Percentiles rank a stretch among this genome's conserved stretches.
phyloP scores from a whole-genome alignment of 2,329 filamentous ascomycete genomes.

The Stagonosporopsis vannaccii region DNA sequence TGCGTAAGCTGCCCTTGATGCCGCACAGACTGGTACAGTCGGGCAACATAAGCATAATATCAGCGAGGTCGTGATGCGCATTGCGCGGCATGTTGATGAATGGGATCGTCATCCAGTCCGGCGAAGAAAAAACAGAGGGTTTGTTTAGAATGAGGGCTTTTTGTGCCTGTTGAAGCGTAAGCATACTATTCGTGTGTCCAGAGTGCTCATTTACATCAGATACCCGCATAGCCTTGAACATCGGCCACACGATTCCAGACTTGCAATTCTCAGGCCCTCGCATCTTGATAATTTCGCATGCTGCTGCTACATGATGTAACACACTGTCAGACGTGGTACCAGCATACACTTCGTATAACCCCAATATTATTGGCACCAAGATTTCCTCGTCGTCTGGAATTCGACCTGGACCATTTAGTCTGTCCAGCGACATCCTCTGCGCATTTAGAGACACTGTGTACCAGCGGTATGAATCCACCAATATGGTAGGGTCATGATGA shows the following conservation, averaged over 20 bases:
- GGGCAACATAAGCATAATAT: conserved; percentile 40
- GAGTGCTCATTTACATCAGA: conserved; percentile 34
- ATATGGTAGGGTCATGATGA: conserved; percentile 37
- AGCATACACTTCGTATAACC: conserved; percentile 41
- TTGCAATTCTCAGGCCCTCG: conserved; percentile 39
- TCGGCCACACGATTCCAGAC: conserved; percentile 28
- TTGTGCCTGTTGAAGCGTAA: conserved; percentile 31
- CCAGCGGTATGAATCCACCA: conserved; percentile 44
- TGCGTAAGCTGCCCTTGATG: conserved; percentile 27
- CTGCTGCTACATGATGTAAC: conserved; percentile 39
- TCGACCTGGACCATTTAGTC: conserved; percentile 15
- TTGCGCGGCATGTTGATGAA: conserved; percentile 33
- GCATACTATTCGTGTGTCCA: background rate
- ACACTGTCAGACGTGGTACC: conserved; percentile 39
- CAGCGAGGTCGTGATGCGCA: conserved; percentile 34
- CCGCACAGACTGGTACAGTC: conserved; percentile 26
- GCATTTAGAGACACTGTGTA: conserved; percentile 39
- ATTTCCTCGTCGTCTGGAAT: conserved; percentile 42
- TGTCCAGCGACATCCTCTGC: conserved; percentile 34
- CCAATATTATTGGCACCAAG: conserved; percentile 39
- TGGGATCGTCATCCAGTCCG: conserved; percentile 42
- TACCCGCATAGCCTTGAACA: conserved; percentile 41
- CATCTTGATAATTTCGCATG: conserved; percentile 41
- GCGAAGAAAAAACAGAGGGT: conserved; percentile 35
- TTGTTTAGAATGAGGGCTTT: conserved; percentile 37